Conservation (phyloP, 1,284 basidiomycete species). For the Austroboletus olivaceoglutinosus region DNA sequence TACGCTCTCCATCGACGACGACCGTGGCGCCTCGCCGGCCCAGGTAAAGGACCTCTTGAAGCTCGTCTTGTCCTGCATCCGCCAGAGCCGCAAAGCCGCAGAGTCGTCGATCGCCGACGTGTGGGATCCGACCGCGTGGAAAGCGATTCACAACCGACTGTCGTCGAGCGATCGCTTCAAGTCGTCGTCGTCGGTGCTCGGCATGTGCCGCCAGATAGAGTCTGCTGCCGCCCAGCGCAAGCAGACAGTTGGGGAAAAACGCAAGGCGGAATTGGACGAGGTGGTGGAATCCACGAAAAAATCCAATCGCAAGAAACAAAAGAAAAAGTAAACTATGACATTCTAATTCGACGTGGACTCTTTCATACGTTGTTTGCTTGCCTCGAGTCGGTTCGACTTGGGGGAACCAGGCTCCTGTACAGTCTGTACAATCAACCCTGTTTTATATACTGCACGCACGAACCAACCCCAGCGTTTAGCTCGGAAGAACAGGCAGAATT, state of each 20-base stretch:
- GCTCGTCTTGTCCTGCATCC: slow-evolving; percentile 61
- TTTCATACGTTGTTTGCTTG: neutral
- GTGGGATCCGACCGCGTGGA: slow-evolving; percentile 49
- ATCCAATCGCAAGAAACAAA: slow-evolving; percentile 55
- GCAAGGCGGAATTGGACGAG: slow-evolving; percentile 39
- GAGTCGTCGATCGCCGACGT: slow-evolving; percentile 30
- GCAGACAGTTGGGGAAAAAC: slow-evolving; percentile 34
- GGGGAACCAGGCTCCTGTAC: neutral
- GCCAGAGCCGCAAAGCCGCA: slow-evolving; percentile 54
- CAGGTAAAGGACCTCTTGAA: slow-evolving; percentile 84
- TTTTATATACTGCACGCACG: neutral
- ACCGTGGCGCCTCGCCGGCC: slow-evolving; percentile 53
- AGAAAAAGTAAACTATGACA: slow-evolving; percentile 35
- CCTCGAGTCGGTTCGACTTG: no score
- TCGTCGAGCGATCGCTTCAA: slow-evolving; percentile 44
- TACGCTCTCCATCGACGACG: slow-evolving; percentile 50
- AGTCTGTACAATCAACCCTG: neutral
- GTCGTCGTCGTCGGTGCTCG: slow-evolving; percentile 43
- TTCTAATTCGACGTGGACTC: slow-evolving; percentile 3
- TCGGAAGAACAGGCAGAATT: neutral
- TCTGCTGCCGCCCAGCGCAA: slow-evolving; percentile 16
- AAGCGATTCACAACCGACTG: slow-evolving; percentile 37
- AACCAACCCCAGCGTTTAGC: no score
- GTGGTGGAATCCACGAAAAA: slow-evolving; percentile 38
- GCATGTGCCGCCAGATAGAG: slow-evolving; percentile 50